Conservation (phyloP, 2,329 filamentous ascomycete species). For the Apiospora sp. region DNA sequence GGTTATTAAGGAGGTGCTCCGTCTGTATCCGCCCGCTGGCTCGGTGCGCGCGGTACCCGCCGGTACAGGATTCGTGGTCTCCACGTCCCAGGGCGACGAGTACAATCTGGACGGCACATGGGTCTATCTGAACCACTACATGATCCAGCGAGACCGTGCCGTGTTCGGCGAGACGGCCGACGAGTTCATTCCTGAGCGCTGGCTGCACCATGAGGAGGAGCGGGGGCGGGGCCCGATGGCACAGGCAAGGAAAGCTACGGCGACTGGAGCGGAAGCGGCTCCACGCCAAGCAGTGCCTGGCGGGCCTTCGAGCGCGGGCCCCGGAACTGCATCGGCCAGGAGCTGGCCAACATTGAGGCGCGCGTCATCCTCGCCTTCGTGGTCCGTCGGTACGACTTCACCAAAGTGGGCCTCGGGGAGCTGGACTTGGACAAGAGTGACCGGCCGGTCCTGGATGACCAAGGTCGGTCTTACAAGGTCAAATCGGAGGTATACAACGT, state of each 20-base stretch:
- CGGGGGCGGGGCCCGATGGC: not conserved
- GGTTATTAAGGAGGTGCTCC: slow-evolving; percentile 48
- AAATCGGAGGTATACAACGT: not conserved
- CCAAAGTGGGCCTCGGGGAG: slow-evolving; percentile 35
- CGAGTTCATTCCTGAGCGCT: slow-evolving; percentile 51
- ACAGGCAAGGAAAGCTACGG: too few species aligned
- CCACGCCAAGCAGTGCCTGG: slow-evolving; percentile 53
- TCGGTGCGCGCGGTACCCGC: slow-evolving; percentile 39
- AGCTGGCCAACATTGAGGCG: slow-evolving; percentile 61
- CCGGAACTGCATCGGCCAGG: slow-evolving; percentile 64
- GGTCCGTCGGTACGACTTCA: slow-evolving; percentile 58
- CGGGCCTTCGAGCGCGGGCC: slow-evolving; percentile 61
- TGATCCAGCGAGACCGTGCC: slow-evolving; percentile 46
- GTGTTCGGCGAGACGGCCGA: slow-evolving; percentile 46
- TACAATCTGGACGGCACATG: slow-evolving; percentile 45
- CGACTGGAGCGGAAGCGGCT: not conserved
- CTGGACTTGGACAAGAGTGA: slow-evolving; percentile 23
- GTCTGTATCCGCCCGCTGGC: slow-evolving; percentile 45
- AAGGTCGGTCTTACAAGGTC: not conserved
- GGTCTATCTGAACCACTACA: slow-evolving; percentile 44
- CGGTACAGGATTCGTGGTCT: slow-evolving; percentile 41
- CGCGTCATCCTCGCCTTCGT: slow-evolving; percentile 58
- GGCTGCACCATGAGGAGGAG: slow-evolving; percentile 40
- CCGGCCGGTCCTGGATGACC: not conserved
- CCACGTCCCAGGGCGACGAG: slow-evolving; percentile 38